Evolutionary conservation across 2,329 filamentous ascomycete species (phyloP), one percentile per base, ranked within the genome.

Genomic region (Diaporthe longicolla): DNA sequence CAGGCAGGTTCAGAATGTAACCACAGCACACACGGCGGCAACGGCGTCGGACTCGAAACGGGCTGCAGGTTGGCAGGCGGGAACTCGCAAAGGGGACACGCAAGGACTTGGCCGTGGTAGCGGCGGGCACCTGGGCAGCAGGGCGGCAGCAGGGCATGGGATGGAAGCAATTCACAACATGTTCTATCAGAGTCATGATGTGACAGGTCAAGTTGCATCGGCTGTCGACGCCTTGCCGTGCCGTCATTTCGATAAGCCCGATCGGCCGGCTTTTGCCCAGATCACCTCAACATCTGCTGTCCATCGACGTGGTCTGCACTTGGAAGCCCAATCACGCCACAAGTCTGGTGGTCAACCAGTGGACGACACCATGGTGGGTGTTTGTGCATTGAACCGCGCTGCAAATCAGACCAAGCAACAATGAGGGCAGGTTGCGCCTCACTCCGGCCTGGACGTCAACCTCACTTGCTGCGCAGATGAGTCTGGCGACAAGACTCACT

Each of bases 261-360:
- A 35, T 37, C 61, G 61, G 29, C 61, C 43, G 43, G 43, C 29
- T 37, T 63, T 52, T 19, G 61, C 61, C n/a, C 45, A 52, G 19
- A 61, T 55, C 48, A 71, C 68, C 68, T 58, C 43, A 59, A 71
- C 19, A 45, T 66, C 50, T 66, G 63, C 21, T 66, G 63, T 26
- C 63, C 32, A 37, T 52, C 26, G 63, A 52, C 45, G 63, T 52
- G 45, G 45, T 24, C 43, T 52, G 63, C 45, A 52, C 19, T 32
- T 1, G n/a, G 29, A n/a, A 29, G 17, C 48, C 3, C 8, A 6
- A 66, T 66, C 70, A 72, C 48, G 48, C 59, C 70, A 72, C 54
- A 26, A 40, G 40, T 66, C 70, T 45, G 58, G 58, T 57, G 58
- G 35, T 65, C 48, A 15, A 35, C 32, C 35, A 9, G 58, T 63